Evolutionary conservation across 176 grass and related monocot species (phyloP).

Genomic region (Paspalum notatum): DNA sequence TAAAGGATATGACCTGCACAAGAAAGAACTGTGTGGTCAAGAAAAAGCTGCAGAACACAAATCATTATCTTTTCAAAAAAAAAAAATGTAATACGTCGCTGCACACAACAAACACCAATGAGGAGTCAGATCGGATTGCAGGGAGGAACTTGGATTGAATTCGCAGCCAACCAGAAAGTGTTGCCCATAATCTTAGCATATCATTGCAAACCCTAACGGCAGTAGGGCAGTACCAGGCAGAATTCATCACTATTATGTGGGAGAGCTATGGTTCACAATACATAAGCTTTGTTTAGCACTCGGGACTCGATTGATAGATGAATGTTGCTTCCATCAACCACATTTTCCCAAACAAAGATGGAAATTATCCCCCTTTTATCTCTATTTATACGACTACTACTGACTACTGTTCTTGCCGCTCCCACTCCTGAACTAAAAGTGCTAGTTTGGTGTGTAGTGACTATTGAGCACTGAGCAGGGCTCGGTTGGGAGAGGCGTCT

Average conservation of each 20-base stretch:
- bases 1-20: constrained; percentile 98
- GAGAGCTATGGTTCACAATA: background rate
- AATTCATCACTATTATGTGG: no score
- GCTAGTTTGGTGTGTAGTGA: no score
- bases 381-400: no score
- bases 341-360: no score
- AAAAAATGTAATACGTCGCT: no score
- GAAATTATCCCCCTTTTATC: no score
- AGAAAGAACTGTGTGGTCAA: background rate
- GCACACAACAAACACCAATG: no score
- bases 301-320: background rate
- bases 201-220: background rate
- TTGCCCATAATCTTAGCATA: background rate
- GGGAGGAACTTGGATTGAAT: background rate
- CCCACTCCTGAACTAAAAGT: no score
- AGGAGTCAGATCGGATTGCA: no score
- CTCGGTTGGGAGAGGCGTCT: background rate
- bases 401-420: no score
- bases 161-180: background rate
- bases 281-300: background rate
- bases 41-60: no score
- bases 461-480: background rate
- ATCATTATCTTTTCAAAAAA: background rate
- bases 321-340: background rate
- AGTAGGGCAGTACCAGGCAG: no score